Conservation (phyloP, 805 yeast species). For the Candida vartiovaarae region DNA sequence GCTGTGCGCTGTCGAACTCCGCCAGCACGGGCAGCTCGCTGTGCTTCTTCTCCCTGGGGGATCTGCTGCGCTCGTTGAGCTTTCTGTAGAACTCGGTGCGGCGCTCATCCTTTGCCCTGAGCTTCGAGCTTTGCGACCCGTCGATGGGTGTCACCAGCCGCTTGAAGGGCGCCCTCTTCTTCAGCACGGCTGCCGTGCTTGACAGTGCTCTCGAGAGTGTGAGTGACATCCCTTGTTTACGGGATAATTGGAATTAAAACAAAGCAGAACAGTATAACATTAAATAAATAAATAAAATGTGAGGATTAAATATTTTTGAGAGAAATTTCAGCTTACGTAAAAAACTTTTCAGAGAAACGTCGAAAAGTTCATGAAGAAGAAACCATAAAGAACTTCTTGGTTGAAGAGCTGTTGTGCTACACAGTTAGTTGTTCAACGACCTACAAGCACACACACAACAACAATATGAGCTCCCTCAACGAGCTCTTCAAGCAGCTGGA, state of each 20-base stretch:
- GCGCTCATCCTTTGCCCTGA: constrained; percentile 3
- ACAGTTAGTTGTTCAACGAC: no score
- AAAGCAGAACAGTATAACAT: no score
- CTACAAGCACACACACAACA: no score
- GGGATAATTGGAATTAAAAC: no score
- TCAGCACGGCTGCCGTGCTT: not conserved
- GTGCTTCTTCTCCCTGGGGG: constrained; percentile 2
- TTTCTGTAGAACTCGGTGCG: constrained; percentile 1
- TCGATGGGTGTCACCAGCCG: constrained; percentile 12
- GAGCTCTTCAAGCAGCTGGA: constrained; percentile 22
- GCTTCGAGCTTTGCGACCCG: constrained; percentile 4
- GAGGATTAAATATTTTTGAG: no score
- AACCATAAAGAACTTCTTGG: no score
- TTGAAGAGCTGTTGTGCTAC: no score
- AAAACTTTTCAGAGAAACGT: no score
- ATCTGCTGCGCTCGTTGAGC: not conserved
- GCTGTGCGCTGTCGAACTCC: constrained; percentile 23
- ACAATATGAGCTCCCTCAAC: constrained; percentile 17
- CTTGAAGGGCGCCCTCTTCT: constrained; percentile 13
- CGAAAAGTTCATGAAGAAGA: no score
- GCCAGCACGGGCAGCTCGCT: constrained; percentile 16
- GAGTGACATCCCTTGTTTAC: no score
- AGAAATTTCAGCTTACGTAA: no score
- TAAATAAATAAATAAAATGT: no score
- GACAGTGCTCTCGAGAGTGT: not conserved